A percentile compares a stretch with the other conserved stretches of the same genome.
These are phyloP conservation scores for Primulina tabacum DNA, from an alignment of 257 asterid species.

Conservation along the genomic window DNA sequence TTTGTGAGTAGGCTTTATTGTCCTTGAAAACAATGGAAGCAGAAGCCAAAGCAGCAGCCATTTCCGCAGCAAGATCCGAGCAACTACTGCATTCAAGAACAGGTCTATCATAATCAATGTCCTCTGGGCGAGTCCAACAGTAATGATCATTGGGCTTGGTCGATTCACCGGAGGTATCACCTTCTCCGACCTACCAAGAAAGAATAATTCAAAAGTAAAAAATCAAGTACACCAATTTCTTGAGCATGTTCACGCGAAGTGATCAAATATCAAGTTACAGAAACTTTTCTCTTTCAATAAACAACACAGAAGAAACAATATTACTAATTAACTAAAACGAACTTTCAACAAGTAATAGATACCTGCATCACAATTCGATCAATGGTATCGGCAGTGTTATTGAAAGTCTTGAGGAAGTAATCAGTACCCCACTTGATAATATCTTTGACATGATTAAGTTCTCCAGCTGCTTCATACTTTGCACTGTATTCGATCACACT, in stretches of 20 bases:
- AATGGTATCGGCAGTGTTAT: conserved; percentile 78
- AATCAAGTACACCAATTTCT: neutral
- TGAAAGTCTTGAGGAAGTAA: conserved; percentile 89
- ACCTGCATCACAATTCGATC: conserved; percentile 78
- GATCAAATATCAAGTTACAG: neutral
- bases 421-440: conserved; percentile 96
- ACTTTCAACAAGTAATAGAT: neutral
- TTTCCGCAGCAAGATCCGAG: conserved; percentile 92
- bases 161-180: conserved; percentile 65
- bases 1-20: conserved; percentile 78
- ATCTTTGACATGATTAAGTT: conserved; percentile 85
- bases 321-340: too few relatives aligned
- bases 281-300: neutral
- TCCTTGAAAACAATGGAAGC: conserved; percentile 97
- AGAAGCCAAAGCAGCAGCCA: conserved; percentile 98
- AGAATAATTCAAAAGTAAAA: neutral
- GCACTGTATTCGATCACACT: conserved; percentile 89
- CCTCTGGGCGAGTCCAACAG: conserved; percentile 97
- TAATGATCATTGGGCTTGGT: conserved; percentile 69
- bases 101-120: conserved; percentile 72
- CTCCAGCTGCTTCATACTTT: conserved; percentile 90
- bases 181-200: conserved; percentile 68
- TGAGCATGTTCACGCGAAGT: neutral
- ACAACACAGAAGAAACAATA: neutral
- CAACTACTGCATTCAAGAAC: conserved; percentile 60